These are phyloP conservation scores for Musa balbisiana DNA, from an alignment of 202 grass and related monocot species.

Conservation along the genomic window DNA sequence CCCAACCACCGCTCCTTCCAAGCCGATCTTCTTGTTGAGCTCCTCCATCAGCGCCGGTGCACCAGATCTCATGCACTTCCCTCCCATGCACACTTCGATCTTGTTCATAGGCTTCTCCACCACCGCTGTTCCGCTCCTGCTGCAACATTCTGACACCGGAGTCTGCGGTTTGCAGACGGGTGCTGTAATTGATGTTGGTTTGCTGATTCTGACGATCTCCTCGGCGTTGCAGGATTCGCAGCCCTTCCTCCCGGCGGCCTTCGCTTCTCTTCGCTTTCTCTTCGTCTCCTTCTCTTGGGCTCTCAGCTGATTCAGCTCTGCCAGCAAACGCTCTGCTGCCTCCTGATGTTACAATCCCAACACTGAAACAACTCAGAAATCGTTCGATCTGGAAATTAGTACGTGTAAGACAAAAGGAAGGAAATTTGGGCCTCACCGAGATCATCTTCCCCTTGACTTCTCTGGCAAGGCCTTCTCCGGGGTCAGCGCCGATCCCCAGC, in stretches of 20 bases:
- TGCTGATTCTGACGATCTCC: slow-evolving; percentile 28
- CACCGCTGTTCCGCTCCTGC: not conserved
- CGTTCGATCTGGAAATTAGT: not conserved
- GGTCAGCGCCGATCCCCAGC: slow-evolving; percentile 34
- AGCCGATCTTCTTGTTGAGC: slow-evolving; percentile 42
- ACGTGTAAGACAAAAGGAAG: not conserved
- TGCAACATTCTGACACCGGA: too few relatives aligned
- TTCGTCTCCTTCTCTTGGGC: slow-evolving; percentile 37
- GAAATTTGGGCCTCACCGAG: slow-evolving; percentile 30
- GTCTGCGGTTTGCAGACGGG: too few relatives aligned
- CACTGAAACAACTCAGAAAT: not conserved
- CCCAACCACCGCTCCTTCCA: slow-evolving; percentile 7
- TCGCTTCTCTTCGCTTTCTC: slow-evolving; percentile 43
- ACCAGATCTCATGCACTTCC: slow-evolving; percentile 72
- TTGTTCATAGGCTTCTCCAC: slow-evolving; percentile 24
- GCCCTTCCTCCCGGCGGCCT: slow-evolving; percentile 32
- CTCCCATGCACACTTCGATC: slow-evolving; percentile 82
- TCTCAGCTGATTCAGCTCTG: slow-evolving; percentile 34
- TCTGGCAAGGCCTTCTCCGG: not conserved
- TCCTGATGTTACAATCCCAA: slow-evolving; percentile 27
- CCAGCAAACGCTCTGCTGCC: slow-evolving; percentile 48
- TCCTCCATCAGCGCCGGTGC: slow-evolving; percentile 46
- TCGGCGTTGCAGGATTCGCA: slow-evolving; percentile 53
- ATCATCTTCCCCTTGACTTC: slow-evolving; percentile 48
- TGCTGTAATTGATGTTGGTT: not conserved